Base-by-base conservation (phyloP, 2,329 filamentous ascomycete species). In the Myriosclerotinia curreyana region DNA sequence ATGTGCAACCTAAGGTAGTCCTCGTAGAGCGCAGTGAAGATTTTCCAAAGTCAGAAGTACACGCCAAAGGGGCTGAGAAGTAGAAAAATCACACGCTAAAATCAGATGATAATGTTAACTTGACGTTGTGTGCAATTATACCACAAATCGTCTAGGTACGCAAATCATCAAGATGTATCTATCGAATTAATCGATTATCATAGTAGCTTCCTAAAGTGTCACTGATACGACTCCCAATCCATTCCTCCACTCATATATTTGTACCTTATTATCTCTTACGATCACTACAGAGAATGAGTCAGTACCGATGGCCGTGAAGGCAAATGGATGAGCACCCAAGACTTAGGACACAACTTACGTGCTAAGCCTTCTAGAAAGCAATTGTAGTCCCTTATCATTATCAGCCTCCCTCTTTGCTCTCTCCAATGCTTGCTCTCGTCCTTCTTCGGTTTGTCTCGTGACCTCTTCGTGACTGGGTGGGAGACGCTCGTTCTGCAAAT, bases 381-480 rank as follows among this genome's bases (percentile, higher is more conserved):
- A 88, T 72, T 94, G 91, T 73, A 99, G 78, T 72, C 91, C 90
- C 75, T 87, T 86, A 74, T 98, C 95, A 74, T 97, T 96, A 70
- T 96, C 93, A 25, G 95, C 95, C 70, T 97, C 93, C 66, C 89
- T 84, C 50, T 86, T 87, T 3, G 95, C 95, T 75, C 92, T 87
- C 79, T 96, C 89, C 69, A 99, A 79, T 17, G 95, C 95, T 74
- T 90, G 86, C 69, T 88, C 85, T 74, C 90, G 84, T 72, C 92
- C 92, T 73, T 91, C 89, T 74, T 92, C 90, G 67, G 88, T 91
- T 76, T 89, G 91, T 77, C 88, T 88, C 68, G 87, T 84, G 25
- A 98, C 93, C 77, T 99, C 95, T 56, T 98, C 94, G 67, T 95
- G 90, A 68, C 86, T 95, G 0, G 95, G 95, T 58, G 95, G 95